Conservation (phyloP, 2,329 filamentous ascomycete genomes). For the Cercospora beticola region DNA sequence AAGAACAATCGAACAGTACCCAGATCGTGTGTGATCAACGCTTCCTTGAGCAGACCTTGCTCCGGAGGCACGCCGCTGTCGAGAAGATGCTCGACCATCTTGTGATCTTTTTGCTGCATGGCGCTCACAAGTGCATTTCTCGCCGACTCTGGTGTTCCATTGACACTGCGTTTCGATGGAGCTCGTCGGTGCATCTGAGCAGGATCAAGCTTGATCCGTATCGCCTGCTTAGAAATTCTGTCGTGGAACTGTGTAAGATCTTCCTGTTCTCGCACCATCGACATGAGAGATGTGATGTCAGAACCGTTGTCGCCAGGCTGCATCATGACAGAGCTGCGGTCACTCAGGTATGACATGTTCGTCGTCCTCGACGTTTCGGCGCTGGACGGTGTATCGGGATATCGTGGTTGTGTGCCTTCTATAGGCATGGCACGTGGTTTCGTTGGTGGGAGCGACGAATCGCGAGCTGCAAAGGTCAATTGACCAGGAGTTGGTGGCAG, state of each 20-base stretch:
- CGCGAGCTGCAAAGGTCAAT: conserved; percentile 1
- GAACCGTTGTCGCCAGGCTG: conserved; percentile 16
- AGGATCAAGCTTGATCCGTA: conserved; percentile 49
- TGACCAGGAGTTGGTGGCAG: conserved; percentile 9
- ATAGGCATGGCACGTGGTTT: neutral
- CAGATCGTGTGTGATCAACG: conserved; percentile 32
- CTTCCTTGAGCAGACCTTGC: conserved; percentile 25
- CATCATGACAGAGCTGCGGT: conserved; percentile 21
- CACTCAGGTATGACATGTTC: conserved; percentile 14
- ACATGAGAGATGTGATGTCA: conserved; percentile 28
- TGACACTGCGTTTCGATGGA: conserved; percentile 20
- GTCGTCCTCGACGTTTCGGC: conserved; percentile 15
- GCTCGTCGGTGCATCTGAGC: conserved; percentile 25
- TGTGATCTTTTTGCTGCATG: conserved; percentile 32
- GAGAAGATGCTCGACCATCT: conserved; percentile 34
- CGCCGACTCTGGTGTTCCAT: conserved; percentile 36
- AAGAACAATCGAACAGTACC: conserved; percentile 55
- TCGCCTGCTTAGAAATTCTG: conserved; percentile 46
- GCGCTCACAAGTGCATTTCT: conserved; percentile 44
- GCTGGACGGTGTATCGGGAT: neutral
- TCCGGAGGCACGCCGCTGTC: conserved; percentile 29
- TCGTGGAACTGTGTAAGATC: conserved; percentile 39
- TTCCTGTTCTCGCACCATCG: conserved; percentile 18
- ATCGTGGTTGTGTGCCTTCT: conserved; percentile 3
- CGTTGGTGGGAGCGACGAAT: neutral